Conservation (phyloP, 805 yeast species). For the Candida hungchunana region DNA sequence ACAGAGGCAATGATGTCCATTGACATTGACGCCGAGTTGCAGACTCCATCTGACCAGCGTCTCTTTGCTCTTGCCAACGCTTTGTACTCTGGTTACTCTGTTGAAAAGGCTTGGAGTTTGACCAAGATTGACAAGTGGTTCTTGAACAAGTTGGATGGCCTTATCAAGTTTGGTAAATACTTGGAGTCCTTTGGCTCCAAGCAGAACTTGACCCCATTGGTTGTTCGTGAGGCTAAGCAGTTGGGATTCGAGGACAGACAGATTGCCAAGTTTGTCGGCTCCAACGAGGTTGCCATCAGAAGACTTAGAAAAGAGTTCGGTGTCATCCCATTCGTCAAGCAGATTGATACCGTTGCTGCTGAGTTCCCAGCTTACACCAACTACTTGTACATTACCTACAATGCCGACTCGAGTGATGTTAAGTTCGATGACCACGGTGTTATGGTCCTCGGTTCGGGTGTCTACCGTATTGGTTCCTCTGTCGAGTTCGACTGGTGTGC, state of each 20-base stretch:
- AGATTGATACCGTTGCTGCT: constrained; percentile 96
- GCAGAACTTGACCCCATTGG: constrained; percentile 53
- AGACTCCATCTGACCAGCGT: constrained; percentile 90
- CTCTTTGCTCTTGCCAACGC: constrained; percentile 99
- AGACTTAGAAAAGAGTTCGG: constrained; percentile 76
- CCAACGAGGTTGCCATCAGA: constrained; percentile 79
- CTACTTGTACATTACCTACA: constrained; percentile 93
- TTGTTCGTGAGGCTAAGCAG: constrained; percentile 76
- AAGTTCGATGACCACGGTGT: constrained; percentile 86
- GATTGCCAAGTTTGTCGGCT: constrained; percentile 71
- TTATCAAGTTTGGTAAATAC: constrained; percentile 66
- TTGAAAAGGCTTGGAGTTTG: constrained; percentile 87
- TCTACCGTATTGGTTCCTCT: constrained; percentile 95
- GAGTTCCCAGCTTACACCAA: constrained; percentile 98
- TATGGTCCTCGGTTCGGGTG: constrained; percentile 97
- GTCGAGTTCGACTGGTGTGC: constrained; percentile 99
- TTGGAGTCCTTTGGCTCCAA: constrained; percentile 52
- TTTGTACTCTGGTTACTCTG: constrained; percentile 82
- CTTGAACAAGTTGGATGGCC: constrained; percentile 73
- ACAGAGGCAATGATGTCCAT: constrained; percentile 79
- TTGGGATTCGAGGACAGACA: constrained; percentile 95
- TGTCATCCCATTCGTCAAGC: constrained; percentile 89
- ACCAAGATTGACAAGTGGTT: constrained; percentile 96
- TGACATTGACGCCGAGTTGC: constrained; percentile 88
- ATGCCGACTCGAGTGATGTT: constrained; percentile 82